A percentile compares a stretch with the other conserved stretches of the same genome.
These are phyloP conservation scores for Phytophthora colocasiae DNA, from an alignment of 352 stramenopile species.

Conservation along the genomic window DNA sequence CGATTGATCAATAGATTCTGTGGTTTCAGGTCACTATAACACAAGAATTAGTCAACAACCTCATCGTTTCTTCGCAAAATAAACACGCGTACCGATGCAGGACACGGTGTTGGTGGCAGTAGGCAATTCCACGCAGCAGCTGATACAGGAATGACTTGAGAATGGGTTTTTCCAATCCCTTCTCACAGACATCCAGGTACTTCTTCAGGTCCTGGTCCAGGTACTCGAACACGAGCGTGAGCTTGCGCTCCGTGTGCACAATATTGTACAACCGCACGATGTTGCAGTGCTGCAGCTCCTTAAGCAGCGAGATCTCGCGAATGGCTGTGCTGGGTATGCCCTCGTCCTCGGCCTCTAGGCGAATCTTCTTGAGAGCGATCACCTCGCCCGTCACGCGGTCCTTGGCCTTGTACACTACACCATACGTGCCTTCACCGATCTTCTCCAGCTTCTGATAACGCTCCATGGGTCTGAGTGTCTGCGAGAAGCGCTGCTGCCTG, in stretches of 20 bases:
- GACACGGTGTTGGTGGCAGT: slow-evolving; percentile 98
- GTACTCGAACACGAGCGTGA: slow-evolving; percentile 99
- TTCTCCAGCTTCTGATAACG: slow-evolving; percentile 97
- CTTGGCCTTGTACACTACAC: slow-evolving; percentile 99
- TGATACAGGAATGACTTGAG: slow-evolving; percentile 99
- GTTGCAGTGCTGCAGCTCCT: slow-evolving; percentile 98
- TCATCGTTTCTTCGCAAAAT: neutral
- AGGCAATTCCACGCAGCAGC: slow-evolving; percentile 98
- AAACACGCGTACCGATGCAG: slow-evolving; percentile 77
- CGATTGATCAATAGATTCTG: slow-evolving; percentile 99
- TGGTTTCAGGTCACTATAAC: slow-evolving; percentile 97
- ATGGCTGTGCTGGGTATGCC: slow-evolving; percentile 99
- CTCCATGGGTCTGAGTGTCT: slow-evolving; percentile 62
- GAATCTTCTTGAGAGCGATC: slow-evolving; percentile 99
- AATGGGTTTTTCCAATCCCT: slow-evolving; percentile 93
- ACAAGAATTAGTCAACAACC: slow-evolving; percentile 3
- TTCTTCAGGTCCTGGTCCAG: slow-evolving; percentile 99
- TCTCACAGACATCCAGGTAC: slow-evolving; percentile 99
- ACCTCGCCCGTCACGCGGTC: slow-evolving; percentile 97
- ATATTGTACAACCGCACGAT: slow-evolving; percentile 99
- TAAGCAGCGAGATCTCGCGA: slow-evolving; percentile 98
- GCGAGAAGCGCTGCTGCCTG: slow-evolving; percentile 5
- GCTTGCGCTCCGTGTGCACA: slow-evolving; percentile 98
- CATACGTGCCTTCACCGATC: slow-evolving; percentile 98
- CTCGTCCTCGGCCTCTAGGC: slow-evolving; percentile 98